Evolutionary conservation across 78 protist species (phyloP).

Genomic region (Protostelium mycophagum): DNA sequence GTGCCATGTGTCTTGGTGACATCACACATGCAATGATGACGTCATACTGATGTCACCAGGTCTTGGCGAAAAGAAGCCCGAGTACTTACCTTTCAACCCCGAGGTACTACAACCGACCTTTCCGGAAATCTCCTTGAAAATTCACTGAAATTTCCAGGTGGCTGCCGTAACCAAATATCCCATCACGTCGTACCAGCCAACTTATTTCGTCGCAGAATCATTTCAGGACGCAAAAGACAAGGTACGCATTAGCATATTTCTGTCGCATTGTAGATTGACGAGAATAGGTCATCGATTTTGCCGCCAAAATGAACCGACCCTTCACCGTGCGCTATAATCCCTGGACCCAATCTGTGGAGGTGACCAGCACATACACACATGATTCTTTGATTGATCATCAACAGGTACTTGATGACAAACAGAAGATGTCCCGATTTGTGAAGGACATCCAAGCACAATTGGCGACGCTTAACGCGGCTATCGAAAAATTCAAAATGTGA

Average conservation of each 20-base stretch:
- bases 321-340: slow-evolving; percentile 71
- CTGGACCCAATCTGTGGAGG: slow-evolving; percentile 48
- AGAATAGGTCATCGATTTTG: slow-evolving; percentile 3
- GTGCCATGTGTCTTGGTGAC: too few relatives aligned
- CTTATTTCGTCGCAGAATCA: slow-evolving; percentile 85
- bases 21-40: too few relatives aligned
- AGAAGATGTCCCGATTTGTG: not conserved
- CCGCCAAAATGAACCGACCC: slow-evolving; percentile 57
- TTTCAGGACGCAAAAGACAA: slow-evolving; percentile 70
- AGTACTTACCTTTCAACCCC: not conserved
- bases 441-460: not conserved
- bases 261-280: too few relatives aligned
- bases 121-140: slow-evolving; percentile 17
- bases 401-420: not conserved
- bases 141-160: slow-evolving; percentile 25
- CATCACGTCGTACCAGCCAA: slow-evolving; percentile 88
- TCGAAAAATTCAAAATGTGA: not conserved
- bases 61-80: not conserved
- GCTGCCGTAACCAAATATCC: slow-evolving; percentile 71
- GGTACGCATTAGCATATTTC: slow-evolving; percentile 12
- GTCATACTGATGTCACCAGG: too few relatives aligned
- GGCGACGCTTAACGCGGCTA: not conserved
- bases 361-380: too few relatives aligned
- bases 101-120: slow-evolving; percentile 8
- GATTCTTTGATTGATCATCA: too few relatives aligned